Base-by-base conservation (phyloP, 345 rosid genomes). In the Citrus glauca region DNA sequence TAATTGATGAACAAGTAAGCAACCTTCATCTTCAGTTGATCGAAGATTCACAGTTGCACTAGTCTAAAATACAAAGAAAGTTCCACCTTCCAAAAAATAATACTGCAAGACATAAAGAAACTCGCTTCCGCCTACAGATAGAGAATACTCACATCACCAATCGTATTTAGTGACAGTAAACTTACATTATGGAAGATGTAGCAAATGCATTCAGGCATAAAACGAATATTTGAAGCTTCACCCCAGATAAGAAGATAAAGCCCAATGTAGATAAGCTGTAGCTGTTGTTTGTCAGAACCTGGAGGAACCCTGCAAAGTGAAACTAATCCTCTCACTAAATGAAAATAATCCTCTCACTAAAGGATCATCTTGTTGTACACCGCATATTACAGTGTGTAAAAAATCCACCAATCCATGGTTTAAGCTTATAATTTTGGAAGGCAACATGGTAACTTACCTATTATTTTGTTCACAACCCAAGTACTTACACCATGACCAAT, bases 201-300 rank as follows among this genome's bases (percentile, higher is more conserved):
- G 92, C 99, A 94, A 73, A 96, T 81, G 87, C 98, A 96, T 85
- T 96, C 98, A 28, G 99, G 98, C 99, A 96, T 94, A 87, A 96
- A 96, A 27, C 99, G 92, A 69, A 94, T 84, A 84, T 96, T 96
- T 82, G 99, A 96, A 85, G 99, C 98, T 89, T 96, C 99, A 25
- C 99, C 99, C 99, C 99, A 96, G 78, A 96, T 91, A 77, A 96
- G 98, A 85, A 94, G 94, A 84, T 90, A 96, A 62, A 96, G 93
- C 5, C 90, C 88, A 66, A 93, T 89, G 79, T 94, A 96, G 76
- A 96, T 71, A 81, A 96, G 98, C 84, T 88, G 83, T 62, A 89
- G 57, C 72, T 86, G 98, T 81, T 90, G 92, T 79, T 71, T 71
- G 67, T 93, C 72, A 74, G 73, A 76, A 81, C 73, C 66, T 68